These are phyloP conservation scores for Davidsoniella neocaledoniae DNA, from an alignment of 2,329 filamentous ascomycete genomes.

Conservation along the genomic window DNA sequence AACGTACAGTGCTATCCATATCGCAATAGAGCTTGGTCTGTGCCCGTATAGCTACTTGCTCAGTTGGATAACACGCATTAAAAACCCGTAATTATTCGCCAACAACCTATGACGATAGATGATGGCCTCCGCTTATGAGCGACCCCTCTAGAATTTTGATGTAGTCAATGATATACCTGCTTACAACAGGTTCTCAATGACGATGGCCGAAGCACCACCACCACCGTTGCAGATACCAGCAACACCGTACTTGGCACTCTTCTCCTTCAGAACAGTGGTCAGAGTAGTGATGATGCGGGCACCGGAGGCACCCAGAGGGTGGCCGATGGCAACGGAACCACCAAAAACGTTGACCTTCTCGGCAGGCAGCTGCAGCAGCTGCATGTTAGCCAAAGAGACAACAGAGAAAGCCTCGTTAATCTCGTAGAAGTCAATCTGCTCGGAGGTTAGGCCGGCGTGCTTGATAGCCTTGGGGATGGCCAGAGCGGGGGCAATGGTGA, in stretches of 20 bases:
- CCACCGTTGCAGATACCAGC: constrained; percentile 97
- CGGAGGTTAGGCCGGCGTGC: constrained; percentile 68
- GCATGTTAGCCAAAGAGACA: constrained; percentile 89
- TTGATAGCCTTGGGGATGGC: constrained; percentile 95
- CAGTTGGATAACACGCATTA: not conserved
- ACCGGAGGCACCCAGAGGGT: constrained; percentile 85
- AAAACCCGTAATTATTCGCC: not conserved
- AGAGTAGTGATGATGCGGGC: constrained; percentile 86
- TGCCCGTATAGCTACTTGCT: too few relatives aligned
- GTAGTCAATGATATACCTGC: constrained; percentile 9
- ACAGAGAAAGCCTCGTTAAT: constrained; percentile 99
- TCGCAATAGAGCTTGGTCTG: too few relatives aligned
- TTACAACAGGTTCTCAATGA: constrained; percentile 60
- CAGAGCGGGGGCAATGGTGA: constrained; percentile 83
- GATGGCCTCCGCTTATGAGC: not conserved
- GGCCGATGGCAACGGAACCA: constrained; percentile 87
- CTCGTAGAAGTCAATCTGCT: constrained; percentile 81
- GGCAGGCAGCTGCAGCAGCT: constrained; percentile 61
- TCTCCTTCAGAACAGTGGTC: constrained; percentile 73
- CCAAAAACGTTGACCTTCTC: constrained; percentile 92
- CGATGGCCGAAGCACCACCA: constrained; percentile 82
- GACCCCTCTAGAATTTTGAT: not conserved
- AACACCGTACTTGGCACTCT: constrained; percentile 83
- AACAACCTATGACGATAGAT: not conserved
- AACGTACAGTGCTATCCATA: too few relatives aligned